A percentile compares a stretch with the other conserved stretches of the same genome.
These are phyloP conservation scores for Botrytis galanthina DNA, from an alignment of 2,329 filamentous ascomycete genomes.

Conservation along the genomic window DNA sequence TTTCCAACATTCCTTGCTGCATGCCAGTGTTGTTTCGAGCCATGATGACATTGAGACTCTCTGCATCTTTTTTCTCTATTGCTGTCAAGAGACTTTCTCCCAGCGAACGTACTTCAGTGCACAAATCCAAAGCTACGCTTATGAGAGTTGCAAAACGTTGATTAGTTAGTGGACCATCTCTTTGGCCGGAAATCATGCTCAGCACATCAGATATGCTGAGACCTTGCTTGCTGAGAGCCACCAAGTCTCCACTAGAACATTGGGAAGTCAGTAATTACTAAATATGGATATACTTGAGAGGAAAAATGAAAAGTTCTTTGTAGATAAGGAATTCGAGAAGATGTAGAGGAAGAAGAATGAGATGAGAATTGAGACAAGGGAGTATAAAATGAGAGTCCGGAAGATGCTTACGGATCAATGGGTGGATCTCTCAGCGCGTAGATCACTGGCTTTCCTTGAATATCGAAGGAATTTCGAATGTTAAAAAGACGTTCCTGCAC, in stretches of 20 bases:
- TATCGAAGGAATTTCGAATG: constrained; percentile 1
- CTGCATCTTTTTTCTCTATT: background rate
- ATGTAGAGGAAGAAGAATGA: no score
- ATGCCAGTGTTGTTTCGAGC: background rate
- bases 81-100: background rate
- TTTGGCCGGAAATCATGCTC: background rate
- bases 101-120: background rate
- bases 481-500: background rate
- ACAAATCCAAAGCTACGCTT: background rate
- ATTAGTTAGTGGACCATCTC: background rate
- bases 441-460: background rate
- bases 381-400: no score
- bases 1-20: constrained; percentile 2
- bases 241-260: background rate
- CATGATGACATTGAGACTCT: background rate
- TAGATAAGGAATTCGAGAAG: no score
- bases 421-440: background rate
- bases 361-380: no score
- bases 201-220: background rate
- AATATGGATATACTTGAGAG: no score
- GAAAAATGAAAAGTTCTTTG: no score
- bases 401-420: background rate
- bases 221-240: background rate
- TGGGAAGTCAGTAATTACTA: no score
- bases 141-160: background rate